Conservation (phyloP, 306 rosid genomes). For the Mucuna pruriens region DNA sequence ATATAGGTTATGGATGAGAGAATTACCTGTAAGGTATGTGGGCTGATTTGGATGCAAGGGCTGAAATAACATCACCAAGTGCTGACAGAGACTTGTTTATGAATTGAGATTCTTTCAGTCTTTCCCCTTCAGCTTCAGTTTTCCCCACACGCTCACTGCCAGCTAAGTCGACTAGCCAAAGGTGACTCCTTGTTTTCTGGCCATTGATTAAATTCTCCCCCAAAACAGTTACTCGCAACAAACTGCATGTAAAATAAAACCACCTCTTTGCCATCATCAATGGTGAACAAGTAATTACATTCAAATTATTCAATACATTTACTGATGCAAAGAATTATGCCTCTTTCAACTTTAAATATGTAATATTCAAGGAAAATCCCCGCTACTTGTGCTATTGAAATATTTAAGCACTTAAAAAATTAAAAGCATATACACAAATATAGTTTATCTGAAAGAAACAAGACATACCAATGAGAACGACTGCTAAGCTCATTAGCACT, state of each 20-base stretch:
- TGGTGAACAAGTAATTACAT: background rate
- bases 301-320: background rate
- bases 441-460: background rate
- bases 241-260: conserved; percentile 53
- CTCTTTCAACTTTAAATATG: background rate
- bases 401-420: background rate
- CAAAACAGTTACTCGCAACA: conserved; percentile 78
- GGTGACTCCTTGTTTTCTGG: conserved; percentile 83
- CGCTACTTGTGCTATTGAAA: background rate
- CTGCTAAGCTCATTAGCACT: conserved; percentile 91
- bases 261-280: conserved; percentile 31
- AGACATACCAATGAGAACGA: conserved; percentile 88
- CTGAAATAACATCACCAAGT: conserved; percentile 91
- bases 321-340: background rate
- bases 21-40: conserved; percentile 87
- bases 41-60: conserved; percentile 87
- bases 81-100: conserved; percentile 94
- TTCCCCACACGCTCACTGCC: conserved; percentile 97
- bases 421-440: background rate
- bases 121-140: conserved; percentile 94
- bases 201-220: conserved; percentile 79
- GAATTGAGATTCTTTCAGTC: conserved; percentile 92
- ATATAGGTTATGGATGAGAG: background rate
- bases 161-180: conserved; percentile 98
- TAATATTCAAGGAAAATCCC: background rate